Evolutionary conservation across 805 yeast genomes (phyloP), one percentile per base, ranked within the genome.

Genomic region (Lachancea fermentati): DNA sequence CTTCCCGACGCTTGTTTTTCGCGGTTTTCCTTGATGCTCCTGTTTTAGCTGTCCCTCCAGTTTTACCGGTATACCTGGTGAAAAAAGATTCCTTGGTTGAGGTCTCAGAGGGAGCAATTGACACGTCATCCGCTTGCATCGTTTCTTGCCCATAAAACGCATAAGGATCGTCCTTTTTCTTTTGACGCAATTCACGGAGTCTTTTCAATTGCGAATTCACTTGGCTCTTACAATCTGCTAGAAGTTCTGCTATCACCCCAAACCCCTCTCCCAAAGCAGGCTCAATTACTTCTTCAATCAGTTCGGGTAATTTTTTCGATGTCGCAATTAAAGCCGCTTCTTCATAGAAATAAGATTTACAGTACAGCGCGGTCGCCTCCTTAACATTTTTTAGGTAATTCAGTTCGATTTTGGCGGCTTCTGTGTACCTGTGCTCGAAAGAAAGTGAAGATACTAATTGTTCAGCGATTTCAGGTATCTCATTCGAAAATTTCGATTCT

Each of bases 21-120:
- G 94, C 76, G 0, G 98, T 89, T 55, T 83, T 76, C 62, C 99
- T 76, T 0, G 96, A 81, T 2, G 93, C 97, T 19, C 97, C 97
- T 0, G 98, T 93, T 57, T 85, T 84, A 3, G 97, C 97, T 2
- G 98, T 93, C 17, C 96, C 96, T 1, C 83, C 72, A 1, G 97
- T 89, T 63, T 91, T 89, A 48, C 97, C 98, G 0, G 98, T 93
- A 62, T 93, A 93, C 58, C 95, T 75, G 1, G 99, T 93, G 67
- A 87, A 85, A 61, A 89, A 86, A 0, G 97, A 88, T 29, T 91
- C 94, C 19, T 85, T 83, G 0, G 95, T 85, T 0, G 97, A 86
- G 0, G 95, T 80, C 60, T 88, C 97, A 0, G 96, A 84, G 1
- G 95, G 93, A 0, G 97, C 97, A 48, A 93, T 75, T 0, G 97